Base-by-base conservation (phyloP, 306 rosid species). In the Cucurbita maxima region DNA sequence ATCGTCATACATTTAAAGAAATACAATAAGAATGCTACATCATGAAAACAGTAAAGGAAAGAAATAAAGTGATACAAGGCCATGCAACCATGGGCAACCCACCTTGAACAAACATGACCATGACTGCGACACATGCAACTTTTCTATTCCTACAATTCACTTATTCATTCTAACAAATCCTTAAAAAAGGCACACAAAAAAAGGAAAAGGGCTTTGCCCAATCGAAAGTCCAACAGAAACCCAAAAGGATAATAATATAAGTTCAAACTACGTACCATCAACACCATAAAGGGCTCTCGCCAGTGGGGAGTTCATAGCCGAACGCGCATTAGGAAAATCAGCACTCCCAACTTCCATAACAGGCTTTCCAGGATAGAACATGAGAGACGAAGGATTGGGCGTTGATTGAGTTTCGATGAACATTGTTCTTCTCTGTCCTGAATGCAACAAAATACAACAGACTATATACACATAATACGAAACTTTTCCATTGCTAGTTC, bases 301-400 rank as follows among this genome's bases (percentile, higher is more conserved):
- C n/a, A 94, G 86, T 0, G 96, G 89, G 30, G 98, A 90, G 71
- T 78, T 90, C 92, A 94, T 77, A 3, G 99, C 90, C 0, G 96
- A 47, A 44, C 99, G 97, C 14, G 95, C 82, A 79, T 91, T 91
- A 0, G 99, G 97, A 72, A 94, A 94, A 70, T 94, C 99, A 25
- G 99, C 80, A 72, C 99, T 94, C 6, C 99, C 99, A 78, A 89
- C 88, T 56, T 94, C 95, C 99, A 94, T 94, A 45, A 94, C 87
- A 30, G 90, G 79, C 79, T 82, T 84, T 76, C 90, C 90, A 0
- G 90, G 93, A 55, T 88, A 77, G 58, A 86, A 86, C 93, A 86
- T 88, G 45, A 88, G 83, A 68, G 93, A 88, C 5, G 86, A 80
- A 19, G 93, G 93, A 64, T 88, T 88, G 1, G 93, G 88, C 30